Base-by-base conservation (phyloP, 441 rosid species). In the Rhodomyrtus psidioides region DNA sequence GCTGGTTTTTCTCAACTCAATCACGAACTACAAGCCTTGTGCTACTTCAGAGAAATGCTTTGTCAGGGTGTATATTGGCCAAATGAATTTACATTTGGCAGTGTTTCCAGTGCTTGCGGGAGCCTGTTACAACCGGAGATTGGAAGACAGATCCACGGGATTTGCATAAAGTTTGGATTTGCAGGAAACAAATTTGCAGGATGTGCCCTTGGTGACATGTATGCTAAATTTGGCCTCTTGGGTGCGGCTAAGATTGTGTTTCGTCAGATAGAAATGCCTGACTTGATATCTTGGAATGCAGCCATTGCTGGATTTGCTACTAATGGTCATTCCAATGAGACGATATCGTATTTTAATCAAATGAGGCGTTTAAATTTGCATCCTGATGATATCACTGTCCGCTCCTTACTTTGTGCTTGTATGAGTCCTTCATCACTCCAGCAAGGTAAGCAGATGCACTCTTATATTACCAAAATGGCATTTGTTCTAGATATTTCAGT, bases 221-320 rank as follows among this genome's bases (percentile, higher is more conserved):
- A 94, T 82, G 91, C 94, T 39, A 90, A 92, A 86, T 90, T 92
- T 27, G 93, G 92, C 54, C 88, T 84, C 75, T 84, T 93, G 82
- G 84, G 85, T 60, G 90, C 90, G 59, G 93, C 95, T 28, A 87
- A 86, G 82, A 83, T 84, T 28, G 91, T 86, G 51, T 94, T 94
- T 88, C 17, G 42, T 86, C 90, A 88, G 82, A 91, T 94, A 84
- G 91, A 88, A 82, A 92, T 44, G 9, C 96, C 93, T 14, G 95
- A 94, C 88, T 86, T 93, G 82, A 93, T 91, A 15, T 89, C 93
- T 6, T 94, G 93, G 93, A 94, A 94, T 88, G 95, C 89, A 39
- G 90, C 92, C 46, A 91, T 94, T 28, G 89, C 91, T 28, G 95
- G 93, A 60, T 87, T 91, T 81, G 91, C 93, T 75, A 90, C 89